Base-by-base conservation (phyloP, 371 early-diverging fungal genomes). In the Lichtheimia hyalospora region DNA sequence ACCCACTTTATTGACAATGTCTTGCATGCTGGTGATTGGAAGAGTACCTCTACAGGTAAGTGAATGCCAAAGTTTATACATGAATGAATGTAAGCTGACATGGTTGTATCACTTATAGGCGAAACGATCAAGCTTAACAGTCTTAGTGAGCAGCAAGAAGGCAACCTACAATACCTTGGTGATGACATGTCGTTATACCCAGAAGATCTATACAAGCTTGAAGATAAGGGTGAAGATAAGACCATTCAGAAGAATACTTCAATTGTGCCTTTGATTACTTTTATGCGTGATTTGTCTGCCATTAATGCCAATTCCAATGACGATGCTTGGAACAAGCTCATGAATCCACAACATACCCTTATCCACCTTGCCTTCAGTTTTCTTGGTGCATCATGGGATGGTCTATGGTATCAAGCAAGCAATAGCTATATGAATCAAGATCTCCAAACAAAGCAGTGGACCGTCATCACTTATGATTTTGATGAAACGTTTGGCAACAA, bases 381-480 rank as follows among this genome's bases (percentile, higher is more conserved):
- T 58, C 53, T 81, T 49, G 61, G 61, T 52, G 81, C 76, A 10
- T 74, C 66, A 12, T 77, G 75, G 68, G 81, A 81, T 60, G 76
- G 78, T 57, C 70, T 68, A 70, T 83, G 78, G 78, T 74, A 69
- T 24, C 73, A 73, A 51, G 78, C 73, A 25, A 74, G 75, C 46
- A 84, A 84, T 61, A 82, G 75, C 63, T 81, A 82, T 49, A 34
- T 84, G 58, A 81, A 77, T 44, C 66, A 84, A 43, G 73, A 84
- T 52, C 59, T 78, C 14, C 52, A 58, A 6, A 60, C 68, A 21
- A 70, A 76, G 28, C 77, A 78, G 53, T 84, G 84, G 84, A 70
- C 68, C 27, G 64, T 79, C 58, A 75, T 82, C 27, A 77, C 84
- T 12, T 81, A 76, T 12, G 84, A 84, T 50, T 84, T 84, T 56